Evolutionary conservation across 805 yeast genomes (phyloP).

Genomic region (Wickerhamomyces kurtzmanii): DNA sequence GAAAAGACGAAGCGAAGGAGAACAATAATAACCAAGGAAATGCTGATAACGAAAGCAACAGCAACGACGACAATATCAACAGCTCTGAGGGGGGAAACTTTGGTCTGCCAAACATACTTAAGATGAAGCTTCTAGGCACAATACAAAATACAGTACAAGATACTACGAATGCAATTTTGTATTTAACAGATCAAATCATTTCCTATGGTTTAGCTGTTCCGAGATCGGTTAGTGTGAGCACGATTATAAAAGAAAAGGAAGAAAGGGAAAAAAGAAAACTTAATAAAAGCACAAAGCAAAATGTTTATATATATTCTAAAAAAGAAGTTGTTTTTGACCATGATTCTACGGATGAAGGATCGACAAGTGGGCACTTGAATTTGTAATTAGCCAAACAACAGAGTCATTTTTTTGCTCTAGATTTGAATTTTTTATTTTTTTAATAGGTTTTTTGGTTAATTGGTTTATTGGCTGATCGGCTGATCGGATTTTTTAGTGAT

Average conservation of each 20-base stretch:
- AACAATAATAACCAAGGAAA: slow-evolving; percentile 1
- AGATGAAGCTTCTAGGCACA: slow-evolving; percentile 10
- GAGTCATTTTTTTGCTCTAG: too few species aligned
- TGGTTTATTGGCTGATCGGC: too few species aligned
- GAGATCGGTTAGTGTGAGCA: slow-evolving; percentile 29
- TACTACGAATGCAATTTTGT: slow-evolving; percentile 28
- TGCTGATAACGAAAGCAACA: slow-evolving; percentile 3
- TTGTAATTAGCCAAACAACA: too few species aligned
- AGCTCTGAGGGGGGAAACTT: background rate
- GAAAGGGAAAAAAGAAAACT: slow-evolving; percentile 16
- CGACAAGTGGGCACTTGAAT: too few species aligned
- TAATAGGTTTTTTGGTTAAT: too few species aligned
- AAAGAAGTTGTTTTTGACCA: slow-evolving; percentile 30
- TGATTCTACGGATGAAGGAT: too few species aligned
- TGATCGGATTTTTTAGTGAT: too few species aligned
- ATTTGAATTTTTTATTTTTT: too few species aligned
- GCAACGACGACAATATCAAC: slow-evolving; percentile 1
- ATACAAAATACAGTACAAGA: slow-evolving; percentile 13
- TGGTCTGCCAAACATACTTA: slow-evolving; percentile 1
- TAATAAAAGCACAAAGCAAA: slow-evolving; percentile 18
- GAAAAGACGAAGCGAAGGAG: slow-evolving; percentile 3
- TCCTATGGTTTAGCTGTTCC: slow-evolving; percentile 52
- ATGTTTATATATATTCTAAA: slow-evolving; percentile 32
- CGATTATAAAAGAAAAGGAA: slow-evolving; percentile 11
- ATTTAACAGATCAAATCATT: slow-evolving; percentile 42